A percentile compares a stretch with the other conserved stretches of the same genome.
Evolutionary conservation across 768 basidiomycete genomes (phyloP).

Genomic region (Lactifluus subvellereus): DNA sequence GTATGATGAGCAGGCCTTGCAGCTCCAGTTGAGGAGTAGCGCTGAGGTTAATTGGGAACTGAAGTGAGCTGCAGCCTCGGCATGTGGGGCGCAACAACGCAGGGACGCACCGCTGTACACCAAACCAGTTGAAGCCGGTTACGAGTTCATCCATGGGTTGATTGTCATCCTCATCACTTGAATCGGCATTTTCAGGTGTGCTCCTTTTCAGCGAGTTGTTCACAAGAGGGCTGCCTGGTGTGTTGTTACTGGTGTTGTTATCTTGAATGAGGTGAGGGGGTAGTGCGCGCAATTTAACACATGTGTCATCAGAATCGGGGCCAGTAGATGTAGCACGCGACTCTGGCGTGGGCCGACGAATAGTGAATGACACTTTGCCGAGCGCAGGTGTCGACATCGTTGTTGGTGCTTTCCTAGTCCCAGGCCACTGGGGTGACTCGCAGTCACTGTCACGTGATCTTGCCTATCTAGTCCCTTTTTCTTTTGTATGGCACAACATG

Average conservation of each 20-base stretch:
- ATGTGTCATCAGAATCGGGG: conserved; percentile 49
- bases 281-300: conserved; percentile 55
- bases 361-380: conserved; percentile 71
- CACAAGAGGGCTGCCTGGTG: conserved; percentile 52
- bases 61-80: conserved; percentile 70
- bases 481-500: too few species aligned
- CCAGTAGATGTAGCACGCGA: conserved; percentile 60
- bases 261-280: conserved; percentile 48
- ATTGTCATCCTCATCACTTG: conserved; percentile 49
- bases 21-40: conserved; percentile 42
- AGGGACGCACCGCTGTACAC: conserved; percentile 79
- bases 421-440: neutral
- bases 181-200: conserved; percentile 41
- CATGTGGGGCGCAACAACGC: conserved; percentile 3
- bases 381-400: conserved; percentile 24
- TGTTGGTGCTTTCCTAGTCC: neutral
- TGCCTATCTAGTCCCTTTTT: too few species aligned
- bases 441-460: neutral
- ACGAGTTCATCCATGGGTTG: conserved; percentile 59
- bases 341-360: conserved; percentile 69
- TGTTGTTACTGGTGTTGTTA: conserved; percentile 35
- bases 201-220: conserved; percentile 43
- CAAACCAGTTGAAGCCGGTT: conserved; percentile 64
- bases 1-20: conserved; percentile 73
- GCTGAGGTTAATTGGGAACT: conserved; percentile 40